Conservation (phyloP, 257 asterid species). For the Solanum lignicaule region DNA sequence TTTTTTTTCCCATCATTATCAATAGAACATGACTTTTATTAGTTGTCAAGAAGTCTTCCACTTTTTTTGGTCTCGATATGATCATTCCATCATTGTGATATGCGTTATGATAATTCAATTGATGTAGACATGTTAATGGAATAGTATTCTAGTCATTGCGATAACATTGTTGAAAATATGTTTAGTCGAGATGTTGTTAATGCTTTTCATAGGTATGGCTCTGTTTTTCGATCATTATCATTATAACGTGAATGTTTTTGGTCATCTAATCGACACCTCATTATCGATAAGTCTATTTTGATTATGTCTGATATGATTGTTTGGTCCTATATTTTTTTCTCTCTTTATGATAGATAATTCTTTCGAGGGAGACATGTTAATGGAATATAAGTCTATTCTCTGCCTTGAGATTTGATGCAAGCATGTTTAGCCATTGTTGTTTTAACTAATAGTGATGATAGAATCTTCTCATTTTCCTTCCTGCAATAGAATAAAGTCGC, state of each 20-base stretch:
- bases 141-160: neutral
- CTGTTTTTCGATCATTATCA: neutral
- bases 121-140: neutral
- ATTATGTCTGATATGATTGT: neutral
- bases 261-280: neutral
- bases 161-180: neutral
- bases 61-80: neutral
- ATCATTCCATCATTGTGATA: too few species aligned
- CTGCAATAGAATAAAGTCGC: neutral
- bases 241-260: neutral
- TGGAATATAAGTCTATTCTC: neutral
- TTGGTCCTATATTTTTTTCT: neutral
- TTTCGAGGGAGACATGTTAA: neutral
- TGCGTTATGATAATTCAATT: too few species aligned
- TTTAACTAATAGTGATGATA: neutral
- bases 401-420: neutral
- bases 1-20: neutral
- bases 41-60: neutral
- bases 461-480: neutral
- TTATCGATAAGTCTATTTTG: neutral
- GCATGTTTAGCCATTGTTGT: neutral
- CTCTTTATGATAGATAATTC: neutral
- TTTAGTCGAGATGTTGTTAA: conserved; percentile 14
- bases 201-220: conserved; percentile 48
- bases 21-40: neutral